Percentiles rank a stretch among this genome's conserved stretches.
Evolutionary conservation across 2,329 filamentous ascomycete species (phyloP).

Genomic region (Allantophomopsis cytisporea): DNA sequence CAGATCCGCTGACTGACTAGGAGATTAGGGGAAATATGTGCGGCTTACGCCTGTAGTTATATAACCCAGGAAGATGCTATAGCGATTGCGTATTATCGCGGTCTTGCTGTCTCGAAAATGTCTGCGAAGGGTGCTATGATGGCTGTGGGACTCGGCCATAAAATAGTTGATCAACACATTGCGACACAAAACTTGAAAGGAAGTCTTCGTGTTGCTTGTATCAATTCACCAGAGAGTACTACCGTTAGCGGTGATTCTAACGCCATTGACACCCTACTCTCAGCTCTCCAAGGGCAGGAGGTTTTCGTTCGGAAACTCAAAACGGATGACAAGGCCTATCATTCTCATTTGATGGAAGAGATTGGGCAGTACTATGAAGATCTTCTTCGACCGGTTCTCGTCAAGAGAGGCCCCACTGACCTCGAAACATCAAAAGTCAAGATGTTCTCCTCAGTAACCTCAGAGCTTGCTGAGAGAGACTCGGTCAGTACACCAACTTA

Average conservation of each 20-base stretch:
- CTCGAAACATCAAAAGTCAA: too few species aligned
- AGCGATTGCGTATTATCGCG: conserved; percentile 30
- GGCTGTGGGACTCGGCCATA: conserved; percentile 26
- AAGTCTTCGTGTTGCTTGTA: conserved; percentile 13
- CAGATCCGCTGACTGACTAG: too few species aligned
- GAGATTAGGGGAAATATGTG: conserved; percentile 20
- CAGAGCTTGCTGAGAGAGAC: too few species aligned
- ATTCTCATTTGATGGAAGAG: conserved; percentile 9
- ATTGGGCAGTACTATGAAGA: too few species aligned
- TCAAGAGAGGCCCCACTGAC: too few species aligned
- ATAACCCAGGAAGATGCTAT: conserved; percentile 12
- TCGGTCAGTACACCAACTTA: too few species aligned
- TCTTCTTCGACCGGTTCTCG: too few species aligned
- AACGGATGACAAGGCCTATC: conserved; percentile 8
- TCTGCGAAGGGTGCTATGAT: conserved; percentile 33
- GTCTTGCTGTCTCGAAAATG: conserved; percentile 2
- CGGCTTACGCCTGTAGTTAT: conserved; percentile 7
- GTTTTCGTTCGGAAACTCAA: conserved; percentile 7
- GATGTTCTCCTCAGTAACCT: too few species aligned
- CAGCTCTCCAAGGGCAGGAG: not conserved
- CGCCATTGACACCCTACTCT: not conserved
- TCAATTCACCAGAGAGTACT: conserved; percentile 7
- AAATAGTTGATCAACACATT: too few species aligned
- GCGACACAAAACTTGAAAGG: too few species aligned
- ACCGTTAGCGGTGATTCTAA: conserved; percentile 8